Base-by-base conservation (phyloP, 495 filamentous ascomycete genomes). In the Podospora australis region DNA sequence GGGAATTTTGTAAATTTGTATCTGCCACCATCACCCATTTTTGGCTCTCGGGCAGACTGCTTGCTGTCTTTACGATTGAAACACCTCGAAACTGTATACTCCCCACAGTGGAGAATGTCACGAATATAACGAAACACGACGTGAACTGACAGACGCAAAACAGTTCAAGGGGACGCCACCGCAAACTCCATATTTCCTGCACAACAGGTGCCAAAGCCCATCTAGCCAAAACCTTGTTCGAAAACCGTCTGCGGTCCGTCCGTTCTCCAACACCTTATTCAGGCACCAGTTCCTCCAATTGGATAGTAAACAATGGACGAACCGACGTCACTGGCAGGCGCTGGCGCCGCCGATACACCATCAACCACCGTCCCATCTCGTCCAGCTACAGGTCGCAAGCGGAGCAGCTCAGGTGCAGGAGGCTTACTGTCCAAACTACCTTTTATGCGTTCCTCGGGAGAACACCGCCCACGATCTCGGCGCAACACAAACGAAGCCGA, bases 371-470 rank as follows among this genome's bases (percentile, higher is more conserved):
- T 47, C 46, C 30, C 57, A 20, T 42, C 20, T 29, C 55, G 46
- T n/a, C 52, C 52, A 22, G 55, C 51, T 16, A 50, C 51, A 4
- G 48, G 44, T 16, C 54, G 58, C 52, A 61, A 65, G 43, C 62
- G 60, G 26, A 65, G 64, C 51, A 52, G 44, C 39, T 61, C 62
- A 21, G 57, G 54, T 2, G 54, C 59, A 9, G 82, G 80, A 44
- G 82, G 77, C 49, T 75, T 78, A 55, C 72, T 80, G 16, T 77
- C 78, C 13, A 76, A 72, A 48, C 65, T 86, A n/a, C 78, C 79
- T 30, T 82, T 84, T 49, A 62, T 83, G 26, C 80, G 84, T 44
- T 69, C 74, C 39, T 75, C 57, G 40, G 70, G 61, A 35, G 70
- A 67, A 46, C 58, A 69, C 55, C 70, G 67, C 28, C 59, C 56